Base-by-base conservation (phyloP, 768 basidiomycete genomes). In the Phanerochaete sordida region DNA sequence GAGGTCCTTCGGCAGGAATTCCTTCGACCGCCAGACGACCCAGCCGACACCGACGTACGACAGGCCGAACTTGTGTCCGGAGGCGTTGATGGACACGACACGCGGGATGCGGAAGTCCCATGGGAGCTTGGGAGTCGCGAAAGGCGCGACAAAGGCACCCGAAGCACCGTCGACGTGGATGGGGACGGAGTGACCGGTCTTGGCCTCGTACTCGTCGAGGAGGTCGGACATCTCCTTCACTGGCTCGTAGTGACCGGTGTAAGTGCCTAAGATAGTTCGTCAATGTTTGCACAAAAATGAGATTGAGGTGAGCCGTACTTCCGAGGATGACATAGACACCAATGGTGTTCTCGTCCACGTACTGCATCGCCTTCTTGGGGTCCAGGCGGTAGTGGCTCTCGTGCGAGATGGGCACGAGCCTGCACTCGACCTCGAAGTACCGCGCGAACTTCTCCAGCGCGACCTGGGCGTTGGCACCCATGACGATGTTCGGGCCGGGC, bases 151-250 rank as follows among this genome's bases (percentile, higher is more conserved):
- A 64, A 89, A 86, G 11, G 73, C 87, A 19, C 84, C 84, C 0
- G 82, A 83, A 15, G 86, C 86, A 23, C 76, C 86, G 59, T 85
- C 86, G 28, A 84, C 82, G 46, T 63, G 59, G 27, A 51, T 63
- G 23, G 81, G 78, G 31, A 80, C 75, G 50, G 70, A 71, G 61
- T 69, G 66, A n/a, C 79, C 80, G 0, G 77, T 81, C 61, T 72
- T 66, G 21, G 51, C 69, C 70, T 87, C 79, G 66, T 83, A 86
- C 59, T 74, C 79, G 75, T 80, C 79, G 71, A 93, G 76, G 11
- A 91, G 79, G 44, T 87, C 85, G 1, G 88, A 78, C 85, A 97
- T 91, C 70, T 88, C 90, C 70, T 90, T 83, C 31, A 97, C 94
- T 13, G 88, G 85, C 66, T 96, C 95, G 66, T 79, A 84, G 64